These are phyloP conservation scores for Hericium coralloides DNA, from an alignment of 768 basidiomycete genomes.

Conservation along the genomic window DNA sequence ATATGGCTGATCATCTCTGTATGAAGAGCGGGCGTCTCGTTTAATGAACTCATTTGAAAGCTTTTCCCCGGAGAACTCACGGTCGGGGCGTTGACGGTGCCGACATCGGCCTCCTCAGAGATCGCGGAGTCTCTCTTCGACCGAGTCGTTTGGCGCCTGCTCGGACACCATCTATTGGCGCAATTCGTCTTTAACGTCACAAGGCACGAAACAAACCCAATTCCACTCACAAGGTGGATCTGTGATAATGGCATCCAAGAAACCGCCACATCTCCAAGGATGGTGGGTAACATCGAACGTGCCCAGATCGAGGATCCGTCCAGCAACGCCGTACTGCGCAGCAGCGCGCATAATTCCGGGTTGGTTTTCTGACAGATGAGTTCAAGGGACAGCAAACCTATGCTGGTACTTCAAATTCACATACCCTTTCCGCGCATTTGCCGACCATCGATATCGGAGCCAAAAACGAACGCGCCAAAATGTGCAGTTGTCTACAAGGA, in stretches of 20 bases:
- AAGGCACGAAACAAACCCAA: not conserved
- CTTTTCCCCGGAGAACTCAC: conserved; percentile 27
- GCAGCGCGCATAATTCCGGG: conserved; percentile 80
- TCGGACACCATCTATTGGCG: conserved; percentile 71
- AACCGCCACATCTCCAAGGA: conserved; percentile 80
- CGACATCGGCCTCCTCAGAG: conserved; percentile 14
- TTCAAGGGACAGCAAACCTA: not conserved
- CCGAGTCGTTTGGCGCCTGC: conserved; percentile 81
- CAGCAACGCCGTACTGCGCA: conserved; percentile 68
- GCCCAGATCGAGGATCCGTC: conserved; percentile 71
- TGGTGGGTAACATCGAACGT: conserved; percentile 91
- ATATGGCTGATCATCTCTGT: conserved; percentile 58
- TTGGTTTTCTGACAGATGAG: conserved; percentile 21
- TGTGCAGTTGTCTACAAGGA: conserved; percentile 63
- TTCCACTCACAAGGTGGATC: conserved; percentile 79
- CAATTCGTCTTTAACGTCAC: not conserved
- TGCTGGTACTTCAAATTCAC: conserved; percentile 2
- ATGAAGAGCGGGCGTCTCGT: not conserved
- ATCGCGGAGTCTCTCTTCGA: conserved; percentile 39
- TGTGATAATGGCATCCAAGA: conserved; percentile 92
- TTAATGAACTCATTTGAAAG: not conserved
- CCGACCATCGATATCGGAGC: conserved; percentile 94
- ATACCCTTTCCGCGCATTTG: conserved; percentile 93
- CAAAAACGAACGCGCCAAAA: conserved; percentile 82
- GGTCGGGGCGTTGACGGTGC: conserved; percentile 19